Evolutionary conservation across 2,329 filamentous ascomycete genomes (phyloP), one percentile per base, ranked within the genome.

Genomic region (Aspergillus thermomutatus): DNA sequence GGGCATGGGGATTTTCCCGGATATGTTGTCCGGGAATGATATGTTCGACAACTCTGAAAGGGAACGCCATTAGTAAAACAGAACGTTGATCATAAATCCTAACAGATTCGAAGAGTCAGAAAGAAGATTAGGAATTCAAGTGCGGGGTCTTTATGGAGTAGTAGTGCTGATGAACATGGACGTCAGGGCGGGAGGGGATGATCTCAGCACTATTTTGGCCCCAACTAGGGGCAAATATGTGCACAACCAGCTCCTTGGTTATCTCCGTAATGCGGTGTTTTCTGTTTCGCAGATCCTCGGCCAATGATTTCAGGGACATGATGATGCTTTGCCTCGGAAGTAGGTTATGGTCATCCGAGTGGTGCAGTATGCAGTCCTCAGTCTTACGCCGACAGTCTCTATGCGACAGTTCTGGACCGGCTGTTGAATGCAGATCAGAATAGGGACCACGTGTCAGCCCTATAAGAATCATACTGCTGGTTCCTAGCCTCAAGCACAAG

Each of bases 1-100:
- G 79, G 9, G 79, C 74, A 49, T 77, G 70, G n/a, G 79, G 75
- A 57, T 81, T 83, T 57, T 80, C 77, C 56, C 82, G 77, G 54
- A 84, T 83, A 60, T 84, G 80, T 54, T 78, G 75, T 49, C 76
- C 77, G 54, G 71, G 76, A 51, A 83, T 56, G 27, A 70, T 69
- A 63, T 84, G 82, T 62, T 83, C 77, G 21, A 78, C 67, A 49
- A 83, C 66, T 6, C 66, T 66, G 67, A 82, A 64, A n/a, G 56
- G 41, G 21, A 54, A 60, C 11, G 11, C 9, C 41, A 45, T 45
- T 19, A 34, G n/a, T 45, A 6, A 21, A 23, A 3, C 0, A 45
- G 41, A 10, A 10, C 10, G 19, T 45, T 17, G 2, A 45, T 45
- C n/a, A 1, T 45, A 17, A 14, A 5, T 17, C 17, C 5, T 4